These are phyloP conservation scores for Caloboletus inedulis DNA, from an alignment of 1,284 basidiomycete genomes.

Conservation along the genomic window DNA sequence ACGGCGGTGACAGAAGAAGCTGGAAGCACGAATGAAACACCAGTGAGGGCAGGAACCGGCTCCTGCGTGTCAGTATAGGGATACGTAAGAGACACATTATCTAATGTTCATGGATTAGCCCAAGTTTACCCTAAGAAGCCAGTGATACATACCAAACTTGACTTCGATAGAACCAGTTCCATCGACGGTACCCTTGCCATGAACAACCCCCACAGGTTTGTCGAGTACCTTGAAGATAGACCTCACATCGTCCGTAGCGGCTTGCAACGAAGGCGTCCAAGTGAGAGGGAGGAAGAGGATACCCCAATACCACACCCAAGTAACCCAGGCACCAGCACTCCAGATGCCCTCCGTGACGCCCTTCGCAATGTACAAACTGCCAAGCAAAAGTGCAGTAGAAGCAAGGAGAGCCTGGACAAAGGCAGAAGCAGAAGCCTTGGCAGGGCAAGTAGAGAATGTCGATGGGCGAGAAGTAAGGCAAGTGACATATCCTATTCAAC, in stretches of 20 bases:
- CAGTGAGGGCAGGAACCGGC: constrained; percentile 60
- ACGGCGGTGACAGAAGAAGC: constrained; percentile 79
- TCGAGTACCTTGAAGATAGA: constrained; percentile 66
- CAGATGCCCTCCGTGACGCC: constrained; percentile 30
- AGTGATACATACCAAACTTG: constrained; percentile 64
- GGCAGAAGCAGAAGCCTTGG: constrained; percentile 54
- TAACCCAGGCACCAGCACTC: constrained; percentile 30
- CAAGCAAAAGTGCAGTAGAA: constrained; percentile 71
- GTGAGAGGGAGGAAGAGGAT: constrained; percentile 26
- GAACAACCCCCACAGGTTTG: constrained; percentile 79
- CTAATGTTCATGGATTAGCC: constrained; percentile 36
- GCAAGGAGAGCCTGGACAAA: constrained; percentile 79
- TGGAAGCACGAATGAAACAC: constrained; percentile 81
- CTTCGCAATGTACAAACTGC: constrained; percentile 43
- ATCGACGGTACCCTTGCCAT: constrained; percentile 74
- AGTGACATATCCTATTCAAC: constrained; percentile 12
- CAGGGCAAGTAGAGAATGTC: constrained; percentile 5
- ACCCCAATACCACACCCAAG: constrained; percentile 34
- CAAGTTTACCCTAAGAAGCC: neutral
- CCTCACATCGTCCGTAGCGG: constrained; percentile 12
- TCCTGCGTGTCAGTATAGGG: constrained; percentile 68
- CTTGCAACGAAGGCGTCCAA: constrained; percentile 23
- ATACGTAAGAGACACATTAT: constrained; percentile 81
- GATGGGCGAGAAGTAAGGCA: constrained; percentile 15
- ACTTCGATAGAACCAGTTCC: constrained; percentile 74